Conservation (phyloP, 1,284 basidiomycete genomes). For the Leccinum subspadiceum region DNA sequence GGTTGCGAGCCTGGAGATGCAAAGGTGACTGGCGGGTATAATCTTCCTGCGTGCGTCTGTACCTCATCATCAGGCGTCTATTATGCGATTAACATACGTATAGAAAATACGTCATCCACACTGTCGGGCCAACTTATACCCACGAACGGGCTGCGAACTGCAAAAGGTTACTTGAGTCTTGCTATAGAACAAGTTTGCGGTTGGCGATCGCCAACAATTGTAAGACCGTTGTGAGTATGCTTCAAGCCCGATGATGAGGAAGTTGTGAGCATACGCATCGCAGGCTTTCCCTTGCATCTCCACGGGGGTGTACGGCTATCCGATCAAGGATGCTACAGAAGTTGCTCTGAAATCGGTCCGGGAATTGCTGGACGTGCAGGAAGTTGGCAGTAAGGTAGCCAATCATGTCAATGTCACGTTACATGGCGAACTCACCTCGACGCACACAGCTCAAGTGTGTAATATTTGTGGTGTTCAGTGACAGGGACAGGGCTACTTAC, state of each 20-base stretch:
- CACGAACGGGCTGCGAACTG: conserved; percentile 44
- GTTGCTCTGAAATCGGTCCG: conserved; percentile 65
- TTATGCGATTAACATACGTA: not conserved
- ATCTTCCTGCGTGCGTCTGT: conserved; percentile 63
- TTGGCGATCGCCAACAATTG: conserved; percentile 60
- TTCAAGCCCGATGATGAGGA: not conserved
- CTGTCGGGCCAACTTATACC: conserved; percentile 85
- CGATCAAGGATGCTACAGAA: conserved; percentile 67
- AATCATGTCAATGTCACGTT: not conserved
- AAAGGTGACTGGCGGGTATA: conserved; percentile 78
- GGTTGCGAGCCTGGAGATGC: conserved; percentile 84
- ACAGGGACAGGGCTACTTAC: conserved; percentile 53
- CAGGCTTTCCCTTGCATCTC: conserved; percentile 82
- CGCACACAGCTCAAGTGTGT: conserved; percentile 67
- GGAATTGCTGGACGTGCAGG: conserved; percentile 54
- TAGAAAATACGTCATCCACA: conserved; percentile 79
- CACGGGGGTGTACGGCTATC: conserved; percentile 80
- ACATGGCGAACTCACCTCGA: not conserved
- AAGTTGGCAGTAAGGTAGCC: conserved; percentile 49
- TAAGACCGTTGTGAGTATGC: conserved; percentile 57
- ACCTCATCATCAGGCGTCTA: not conserved
- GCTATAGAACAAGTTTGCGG: conserved; percentile 69
- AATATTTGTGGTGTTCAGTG: conserved; percentile 71
- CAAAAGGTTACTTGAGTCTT: conserved; percentile 62
- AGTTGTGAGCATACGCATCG: not conserved